phyloP scores from a whole-genome alignment of 148 eudicot species.

The Rhododendron ovatum region DNA sequence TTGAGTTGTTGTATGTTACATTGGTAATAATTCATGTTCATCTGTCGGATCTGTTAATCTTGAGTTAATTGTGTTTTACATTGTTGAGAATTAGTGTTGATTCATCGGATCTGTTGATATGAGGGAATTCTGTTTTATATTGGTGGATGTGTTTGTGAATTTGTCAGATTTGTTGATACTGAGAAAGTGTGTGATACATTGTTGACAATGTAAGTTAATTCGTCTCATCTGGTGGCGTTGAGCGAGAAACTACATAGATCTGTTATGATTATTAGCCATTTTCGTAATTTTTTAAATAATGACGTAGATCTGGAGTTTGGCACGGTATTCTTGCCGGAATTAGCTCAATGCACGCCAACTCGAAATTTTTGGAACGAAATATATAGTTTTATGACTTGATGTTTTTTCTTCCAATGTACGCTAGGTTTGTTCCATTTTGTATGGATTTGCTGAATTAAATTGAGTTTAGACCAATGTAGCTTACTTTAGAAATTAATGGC shows the following conservation, averaged over 20 bases:
- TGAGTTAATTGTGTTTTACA: neutral
- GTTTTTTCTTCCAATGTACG: neutral
- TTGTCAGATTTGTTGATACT: neutral
- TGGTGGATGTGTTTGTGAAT: neutral
- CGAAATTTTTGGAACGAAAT: neutral
- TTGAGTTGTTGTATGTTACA: neutral
- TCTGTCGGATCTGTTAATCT: neutral
- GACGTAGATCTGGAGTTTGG: neutral
- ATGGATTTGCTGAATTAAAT: neutral
- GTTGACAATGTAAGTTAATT: neutral
- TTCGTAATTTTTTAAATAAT: neutral
- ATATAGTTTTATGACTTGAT: neutral
- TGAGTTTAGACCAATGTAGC: neutral
- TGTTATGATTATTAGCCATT: neutral
- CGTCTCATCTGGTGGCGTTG: neutral
- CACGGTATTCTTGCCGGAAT: neutral
- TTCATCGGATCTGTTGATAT: neutral
- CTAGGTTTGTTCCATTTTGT: neutral
- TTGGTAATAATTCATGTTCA: neutral
- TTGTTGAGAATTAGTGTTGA: neutral
- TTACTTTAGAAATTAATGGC: too few species aligned
- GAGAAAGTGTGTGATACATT: neutral
- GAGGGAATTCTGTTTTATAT: neutral
- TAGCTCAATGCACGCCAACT: neutral
- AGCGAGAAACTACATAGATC: neutral